Percentiles rank a stretch among this genome's conserved stretches.
Evolutionary conservation across 495 filamentous ascomycete genomes (phyloP).

Genomic region (Talaromyces adpressus): DNA sequence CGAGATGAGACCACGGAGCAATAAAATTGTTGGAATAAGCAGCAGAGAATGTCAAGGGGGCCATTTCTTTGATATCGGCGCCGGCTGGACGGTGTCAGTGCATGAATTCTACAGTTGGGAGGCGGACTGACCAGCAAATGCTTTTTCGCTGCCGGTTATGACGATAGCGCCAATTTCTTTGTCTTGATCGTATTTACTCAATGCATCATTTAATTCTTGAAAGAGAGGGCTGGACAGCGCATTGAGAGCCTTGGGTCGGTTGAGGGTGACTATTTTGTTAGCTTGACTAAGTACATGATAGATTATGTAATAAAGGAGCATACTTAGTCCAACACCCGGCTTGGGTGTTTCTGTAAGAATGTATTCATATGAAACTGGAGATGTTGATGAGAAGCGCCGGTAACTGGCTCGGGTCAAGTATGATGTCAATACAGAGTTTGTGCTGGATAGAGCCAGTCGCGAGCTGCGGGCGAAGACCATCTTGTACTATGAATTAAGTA

Average conservation of each 20-base stretch:
- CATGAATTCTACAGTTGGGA: background rate
- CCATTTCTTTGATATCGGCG: conserved; percentile 99
- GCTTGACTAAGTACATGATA: conserved; percentile 1
- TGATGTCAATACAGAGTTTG: conserved; percentile 36
- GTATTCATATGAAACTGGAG: conserved; percentile 61
- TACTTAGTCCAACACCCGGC: conserved; percentile 85
- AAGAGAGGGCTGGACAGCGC: conserved; percentile 86
- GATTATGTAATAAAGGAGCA: conserved; percentile 6
- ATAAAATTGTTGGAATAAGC: conserved; percentile 89
- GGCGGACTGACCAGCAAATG: conserved; percentile 61
- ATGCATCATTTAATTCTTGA: conserved; percentile 76
- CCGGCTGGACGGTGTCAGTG: conserved; percentile 49
- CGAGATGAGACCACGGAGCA: conserved; percentile 80
- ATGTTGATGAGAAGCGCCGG: conserved; percentile 50
- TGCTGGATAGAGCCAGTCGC: conserved; percentile 53
- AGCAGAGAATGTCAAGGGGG: conserved; percentile 72
- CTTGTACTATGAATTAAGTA: background rate
- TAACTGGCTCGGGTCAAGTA: conserved; percentile 39
- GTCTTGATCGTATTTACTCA: conserved; percentile 63
- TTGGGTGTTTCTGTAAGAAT: conserved; percentile 75
- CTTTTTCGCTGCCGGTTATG: conserved; percentile 77
- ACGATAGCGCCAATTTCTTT: conserved; percentile 67
- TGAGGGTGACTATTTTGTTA: conserved; percentile 67
- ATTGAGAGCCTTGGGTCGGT: conserved; percentile 92
- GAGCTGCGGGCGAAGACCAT: conserved; percentile 54